Conservation (phyloP, 1,284 basidiomycete species). For the Leccinum holopus region DNA sequence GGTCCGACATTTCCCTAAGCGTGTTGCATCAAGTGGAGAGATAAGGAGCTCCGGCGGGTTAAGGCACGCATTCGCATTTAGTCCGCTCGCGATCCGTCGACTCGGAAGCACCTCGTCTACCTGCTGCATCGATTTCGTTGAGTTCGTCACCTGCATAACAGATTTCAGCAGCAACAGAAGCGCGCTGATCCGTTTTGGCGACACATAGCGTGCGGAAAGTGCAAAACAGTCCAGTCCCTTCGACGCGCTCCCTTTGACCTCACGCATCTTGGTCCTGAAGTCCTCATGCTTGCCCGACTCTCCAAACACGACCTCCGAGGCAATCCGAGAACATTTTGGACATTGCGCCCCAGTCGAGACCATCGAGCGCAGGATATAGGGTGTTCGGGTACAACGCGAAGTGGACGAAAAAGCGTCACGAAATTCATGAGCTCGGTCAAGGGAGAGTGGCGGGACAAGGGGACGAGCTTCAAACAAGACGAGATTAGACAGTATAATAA, state of each 20-base stretch:
- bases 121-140: constrained; percentile 78
- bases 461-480: constrained; percentile 60
- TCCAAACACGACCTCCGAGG: constrained; percentile 94
- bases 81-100: constrained; percentile 77
- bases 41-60: constrained; percentile 58
- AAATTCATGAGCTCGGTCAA: constrained; percentile 81
- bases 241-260: constrained; percentile 78
- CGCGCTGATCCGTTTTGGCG: constrained; percentile 72
- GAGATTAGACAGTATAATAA: constrained; percentile 1
- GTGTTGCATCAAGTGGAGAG: no score
- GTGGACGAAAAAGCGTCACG: constrained; percentile 77
- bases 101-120: constrained; percentile 79
- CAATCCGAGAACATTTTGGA: constrained; percentile 68
- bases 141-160: constrained; percentile 86
- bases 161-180: constrained; percentile 81
- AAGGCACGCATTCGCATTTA: constrained; percentile 82
- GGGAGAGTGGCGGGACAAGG: constrained; percentile 81
- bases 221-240: constrained; percentile 85
- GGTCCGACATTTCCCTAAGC: no score
- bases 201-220: constrained; percentile 75
- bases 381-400: constrained; percentile 79
- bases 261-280: constrained; percentile 93
- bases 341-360: constrained; percentile 72
- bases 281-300: constrained; percentile 88
- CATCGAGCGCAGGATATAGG: constrained; percentile 56